phyloP scores from a whole-genome alignment of 352 stramenopile species.

The Phytophthora pini region DNA sequence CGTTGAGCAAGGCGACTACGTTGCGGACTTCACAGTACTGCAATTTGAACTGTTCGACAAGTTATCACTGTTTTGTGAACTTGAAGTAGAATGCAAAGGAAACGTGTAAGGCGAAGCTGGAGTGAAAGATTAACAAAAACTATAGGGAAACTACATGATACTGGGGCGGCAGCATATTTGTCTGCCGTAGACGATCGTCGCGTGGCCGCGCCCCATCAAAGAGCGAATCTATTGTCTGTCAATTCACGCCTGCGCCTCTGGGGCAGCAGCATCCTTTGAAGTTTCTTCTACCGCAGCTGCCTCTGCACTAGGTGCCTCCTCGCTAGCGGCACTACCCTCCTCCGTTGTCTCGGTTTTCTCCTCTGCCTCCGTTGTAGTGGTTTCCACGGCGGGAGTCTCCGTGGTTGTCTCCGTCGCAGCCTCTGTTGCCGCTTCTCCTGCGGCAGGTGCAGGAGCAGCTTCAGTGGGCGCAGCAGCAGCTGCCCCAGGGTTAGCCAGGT shows the following conservation, averaged over 20 bases:
- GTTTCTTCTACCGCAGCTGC: slow-evolving; percentile 37
- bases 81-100: not conserved
- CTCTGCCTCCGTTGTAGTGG: slow-evolving; percentile 21
- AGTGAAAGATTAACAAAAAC: slow-evolving; percentile 22
- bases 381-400: slow-evolving; percentile 21
- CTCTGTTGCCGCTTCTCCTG: slow-evolving; percentile 15
- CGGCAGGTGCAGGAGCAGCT: slow-evolving; percentile 8
- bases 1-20: slow-evolving; percentile 11
- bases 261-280: slow-evolving; percentile 33
- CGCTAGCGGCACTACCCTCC: slow-evolving; percentile 32
- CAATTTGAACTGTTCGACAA: too few species aligned
- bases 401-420: slow-evolving; percentile 20
- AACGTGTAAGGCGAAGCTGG: slow-evolving; percentile 4
- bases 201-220: slow-evolving; percentile 34
- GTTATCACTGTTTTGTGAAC: too few species aligned
- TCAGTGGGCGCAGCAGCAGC: slow-evolving; percentile 12
- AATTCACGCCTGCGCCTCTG: slow-evolving; percentile 48
- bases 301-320: slow-evolving; percentile 38
- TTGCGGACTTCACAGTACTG: too few species aligned
- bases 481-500: slow-evolving; percentile 18
- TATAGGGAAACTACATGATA: slow-evolving; percentile 44
- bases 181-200: slow-evolving; percentile 25
- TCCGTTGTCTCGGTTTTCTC: slow-evolving; percentile 27
- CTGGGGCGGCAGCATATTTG: slow-evolving; percentile 33
- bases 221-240: slow-evolving; percentile 56